Evolutionary conservation across 257 asterid genomes (phyloP).

Genomic region (Solanum phureja): DNA sequence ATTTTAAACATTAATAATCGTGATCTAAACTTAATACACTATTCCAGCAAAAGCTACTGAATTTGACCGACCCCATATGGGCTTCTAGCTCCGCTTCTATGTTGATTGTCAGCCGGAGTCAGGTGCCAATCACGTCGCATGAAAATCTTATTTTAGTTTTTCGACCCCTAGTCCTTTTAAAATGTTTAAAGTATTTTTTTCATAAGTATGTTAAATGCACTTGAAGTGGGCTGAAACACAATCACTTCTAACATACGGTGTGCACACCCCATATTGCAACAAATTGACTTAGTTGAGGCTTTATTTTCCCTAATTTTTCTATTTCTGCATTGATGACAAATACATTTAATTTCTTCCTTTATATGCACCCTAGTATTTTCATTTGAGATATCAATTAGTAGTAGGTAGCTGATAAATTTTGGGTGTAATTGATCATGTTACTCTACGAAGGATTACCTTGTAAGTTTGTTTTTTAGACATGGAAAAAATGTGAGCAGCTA

Average conservation of each 20-base stretch:
- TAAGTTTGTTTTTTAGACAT: too few species aligned
- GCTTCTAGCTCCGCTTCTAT: not conserved
- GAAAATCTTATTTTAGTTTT: not conserved
- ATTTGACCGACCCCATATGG: not conserved
- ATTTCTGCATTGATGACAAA: too few species aligned
- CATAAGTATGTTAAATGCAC: not conserved
- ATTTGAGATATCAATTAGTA: too few species aligned
- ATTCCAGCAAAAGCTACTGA: too few species aligned
- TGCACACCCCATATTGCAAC: not conserved
- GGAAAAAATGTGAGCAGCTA: too few species aligned
- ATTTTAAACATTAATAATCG: too few species aligned
- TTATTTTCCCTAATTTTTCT: not conserved
- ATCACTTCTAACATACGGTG: not conserved
- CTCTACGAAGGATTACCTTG: too few species aligned
- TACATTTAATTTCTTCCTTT: not conserved
- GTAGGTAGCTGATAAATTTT: too few species aligned
- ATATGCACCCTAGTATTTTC: not conserved
- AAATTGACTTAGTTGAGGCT: not conserved
- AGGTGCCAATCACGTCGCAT: not conserved
- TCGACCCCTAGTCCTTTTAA: not conserved
- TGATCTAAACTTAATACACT: not conserved
- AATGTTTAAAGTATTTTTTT: too few species aligned
- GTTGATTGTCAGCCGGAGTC: not conserved
- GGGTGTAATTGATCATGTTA: not conserved
- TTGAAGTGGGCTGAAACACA: not conserved